phyloP scores from a whole-genome alignment of 2,329 filamentous ascomycete genomes.

The Chaetomiaceae sp. region DNA sequence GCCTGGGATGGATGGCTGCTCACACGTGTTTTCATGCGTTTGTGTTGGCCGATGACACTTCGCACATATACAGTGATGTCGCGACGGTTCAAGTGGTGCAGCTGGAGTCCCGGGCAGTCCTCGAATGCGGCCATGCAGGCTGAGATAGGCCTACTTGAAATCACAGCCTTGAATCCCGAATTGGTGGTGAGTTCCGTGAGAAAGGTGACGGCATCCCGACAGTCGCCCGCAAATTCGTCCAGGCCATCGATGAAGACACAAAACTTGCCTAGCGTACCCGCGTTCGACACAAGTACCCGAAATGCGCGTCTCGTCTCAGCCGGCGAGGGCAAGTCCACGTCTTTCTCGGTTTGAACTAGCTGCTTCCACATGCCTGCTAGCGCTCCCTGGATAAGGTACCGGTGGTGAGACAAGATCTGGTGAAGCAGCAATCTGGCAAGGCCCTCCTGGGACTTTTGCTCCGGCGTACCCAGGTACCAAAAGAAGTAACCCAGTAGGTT shows the following conservation, averaged over 20 bases:
- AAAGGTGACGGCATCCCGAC: not conserved
- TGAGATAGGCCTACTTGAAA: conserved; percentile 12
- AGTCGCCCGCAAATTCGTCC: too few species aligned
- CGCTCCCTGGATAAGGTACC: conserved; percentile 9
- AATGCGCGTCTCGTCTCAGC: not conserved
- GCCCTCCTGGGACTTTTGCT: conserved; percentile 20
- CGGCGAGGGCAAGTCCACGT: not conserved
- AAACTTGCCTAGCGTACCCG: not conserved
- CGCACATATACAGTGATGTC: conserved; percentile 11
- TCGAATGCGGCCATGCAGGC: conserved; percentile 9
- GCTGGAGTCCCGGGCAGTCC: not conserved
- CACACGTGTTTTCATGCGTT: not conserved
- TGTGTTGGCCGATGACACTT: not conserved
- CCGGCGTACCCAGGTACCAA: conserved; percentile 19
- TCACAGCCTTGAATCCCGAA: conserved; percentile 3
- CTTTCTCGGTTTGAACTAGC: not conserved
- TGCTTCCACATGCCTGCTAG: conserved; percentile 17
- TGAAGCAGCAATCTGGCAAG: conserved; percentile 20
- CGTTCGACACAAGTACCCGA: not conserved
- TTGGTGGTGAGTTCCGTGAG: conserved; percentile 8
- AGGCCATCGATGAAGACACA: conserved; percentile 22
- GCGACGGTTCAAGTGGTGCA: not conserved
- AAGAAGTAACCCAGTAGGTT: conserved; percentile 23
- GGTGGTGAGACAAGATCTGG: conserved; percentile 16
- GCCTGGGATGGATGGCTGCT: not conserved